Conservation (phyloP, 208 protist species). For the Leishmania amazonensis region DNA sequence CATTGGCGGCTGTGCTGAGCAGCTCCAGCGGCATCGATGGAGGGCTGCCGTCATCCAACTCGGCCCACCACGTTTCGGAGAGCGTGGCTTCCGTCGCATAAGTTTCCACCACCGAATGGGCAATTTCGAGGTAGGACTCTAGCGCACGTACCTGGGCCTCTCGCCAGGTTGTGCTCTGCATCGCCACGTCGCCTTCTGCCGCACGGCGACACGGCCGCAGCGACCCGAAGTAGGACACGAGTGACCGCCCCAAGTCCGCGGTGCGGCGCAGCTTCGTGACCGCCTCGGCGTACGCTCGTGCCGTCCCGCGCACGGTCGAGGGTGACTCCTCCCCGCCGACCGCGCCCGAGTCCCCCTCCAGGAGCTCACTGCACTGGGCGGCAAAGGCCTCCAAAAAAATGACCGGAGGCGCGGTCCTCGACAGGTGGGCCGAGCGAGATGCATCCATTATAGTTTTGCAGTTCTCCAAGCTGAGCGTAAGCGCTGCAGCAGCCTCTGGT, state of each 20-base stretch:
- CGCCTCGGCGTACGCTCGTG: slow-evolving; percentile 9
- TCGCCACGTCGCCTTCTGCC: neutral
- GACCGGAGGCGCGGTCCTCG: neutral
- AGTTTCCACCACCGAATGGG: neutral
- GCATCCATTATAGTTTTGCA: slow-evolving; percentile 34
- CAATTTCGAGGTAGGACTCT: slow-evolving; percentile 24
- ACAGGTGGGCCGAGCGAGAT: neutral
- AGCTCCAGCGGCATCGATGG: slow-evolving; percentile 20
- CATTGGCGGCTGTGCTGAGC: slow-evolving; percentile 26
- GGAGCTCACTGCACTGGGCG: slow-evolving; percentile 5
- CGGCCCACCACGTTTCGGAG: slow-evolving; percentile 18
- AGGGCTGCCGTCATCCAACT: neutral
- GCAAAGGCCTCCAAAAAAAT: slow-evolving; percentile 14
- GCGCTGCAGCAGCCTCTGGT: neutral
- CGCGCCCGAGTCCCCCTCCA: neutral
- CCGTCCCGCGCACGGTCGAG: slow-evolving; percentile 12
- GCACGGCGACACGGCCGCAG: neutral
- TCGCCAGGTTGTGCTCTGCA: neutral
- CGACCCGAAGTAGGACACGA: slow-evolving; percentile 19
- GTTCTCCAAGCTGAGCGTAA: slow-evolving; percentile 20
- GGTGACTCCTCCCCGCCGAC: neutral
- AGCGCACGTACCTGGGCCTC: slow-evolving; percentile 4
- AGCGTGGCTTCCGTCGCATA: slow-evolving; percentile 27
- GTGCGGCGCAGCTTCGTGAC: slow-evolving; percentile 16
- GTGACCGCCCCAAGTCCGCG: slow-evolving; percentile 14